Percentiles rank a stretch among this genome's conserved stretches.
phyloP scores from a whole-genome alignment of 2,329 filamentous ascomycete genomes.

The Botrytis aclada region DNA sequence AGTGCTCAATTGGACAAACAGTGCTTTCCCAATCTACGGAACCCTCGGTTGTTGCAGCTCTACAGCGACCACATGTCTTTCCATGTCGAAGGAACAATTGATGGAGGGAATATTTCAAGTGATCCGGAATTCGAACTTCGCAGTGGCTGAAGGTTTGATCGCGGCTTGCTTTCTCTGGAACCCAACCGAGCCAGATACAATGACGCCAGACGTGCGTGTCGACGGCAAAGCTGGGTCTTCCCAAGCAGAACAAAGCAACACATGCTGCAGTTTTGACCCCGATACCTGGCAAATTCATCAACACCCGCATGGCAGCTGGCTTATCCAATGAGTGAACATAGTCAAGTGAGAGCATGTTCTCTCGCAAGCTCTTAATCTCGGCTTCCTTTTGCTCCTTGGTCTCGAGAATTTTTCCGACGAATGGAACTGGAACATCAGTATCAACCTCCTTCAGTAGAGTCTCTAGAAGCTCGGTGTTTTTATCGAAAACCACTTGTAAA shows the following conservation, averaged over 20 bases:
- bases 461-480: slow-evolving; percentile 57
- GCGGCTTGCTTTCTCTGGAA: slow-evolving; percentile 48
- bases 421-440: slow-evolving; percentile 42
- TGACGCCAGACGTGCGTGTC: slow-evolving; percentile 56
- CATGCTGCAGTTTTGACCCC: slow-evolving; percentile 58
- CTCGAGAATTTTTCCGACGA: slow-evolving; percentile 44
- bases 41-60: slow-evolving; percentile 51
- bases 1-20: slow-evolving; percentile 61
- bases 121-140: slow-evolving; percentile 50
- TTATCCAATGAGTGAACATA: slow-evolving; percentile 47
- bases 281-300: slow-evolving; percentile 51
- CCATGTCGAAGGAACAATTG: slow-evolving; percentile 55
- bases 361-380: slow-evolving; percentile 55
- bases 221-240: slow-evolving; percentile 53
- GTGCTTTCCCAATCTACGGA: slow-evolving; percentile 59
- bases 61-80: slow-evolving; percentile 48
- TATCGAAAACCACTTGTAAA: slow-evolving; percentile 66
- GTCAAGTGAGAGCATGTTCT: slow-evolving; percentile 57
- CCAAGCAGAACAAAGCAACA: slow-evolving; percentile 54
- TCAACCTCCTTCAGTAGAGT: slow-evolving; percentile 46
- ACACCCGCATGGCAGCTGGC: slow-evolving; percentile 49
- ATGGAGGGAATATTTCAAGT: slow-evolving; percentile 55
- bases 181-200: slow-evolving; percentile 53
- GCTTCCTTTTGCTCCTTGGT: slow-evolving; percentile 50
- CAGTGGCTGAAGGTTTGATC: slow-evolving; percentile 52